These are phyloP conservation scores for Pseudogymnoascus verrucosus DNA, from an alignment of 2,329 filamentous ascomycete genomes.

Conservation along the genomic window DNA sequence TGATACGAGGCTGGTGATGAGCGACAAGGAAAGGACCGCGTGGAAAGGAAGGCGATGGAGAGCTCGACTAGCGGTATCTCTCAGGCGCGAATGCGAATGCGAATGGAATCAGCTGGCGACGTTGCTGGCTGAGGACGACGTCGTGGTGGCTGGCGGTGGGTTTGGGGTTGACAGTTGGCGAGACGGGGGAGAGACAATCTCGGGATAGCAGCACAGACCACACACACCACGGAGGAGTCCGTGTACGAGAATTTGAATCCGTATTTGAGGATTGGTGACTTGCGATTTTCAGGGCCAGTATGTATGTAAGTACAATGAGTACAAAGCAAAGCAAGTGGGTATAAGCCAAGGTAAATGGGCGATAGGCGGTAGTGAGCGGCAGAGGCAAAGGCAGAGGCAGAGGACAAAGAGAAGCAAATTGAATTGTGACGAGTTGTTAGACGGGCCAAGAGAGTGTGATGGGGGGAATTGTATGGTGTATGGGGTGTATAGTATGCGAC, in stretches of 20 bases:
- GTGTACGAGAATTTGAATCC: slow-evolving; percentile 3
- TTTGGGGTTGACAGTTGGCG: slow-evolving; percentile 3
- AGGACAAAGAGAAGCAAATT: slow-evolving; percentile 2
- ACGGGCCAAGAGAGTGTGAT: slow-evolving; percentile 1
- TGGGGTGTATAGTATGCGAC: background rate
- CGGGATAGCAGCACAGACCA: slow-evolving; percentile 7
- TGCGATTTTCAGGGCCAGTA: background rate
- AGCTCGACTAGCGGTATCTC: slow-evolving; percentile 7
- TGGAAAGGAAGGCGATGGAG: background rate
- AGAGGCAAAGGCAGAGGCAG: background rate
- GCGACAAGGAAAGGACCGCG: background rate
- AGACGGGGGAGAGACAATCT: slow-evolving; percentile 6
- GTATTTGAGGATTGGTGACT: background rate
- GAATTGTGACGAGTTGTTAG: background rate
- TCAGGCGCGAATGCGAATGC: background rate
- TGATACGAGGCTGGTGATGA: background rate
- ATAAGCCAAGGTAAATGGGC: background rate
- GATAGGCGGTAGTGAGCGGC: background rate
- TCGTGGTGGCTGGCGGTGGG: slow-evolving; percentile 4
- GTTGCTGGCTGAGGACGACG: background rate
- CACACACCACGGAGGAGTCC: slow-evolving; percentile 3
- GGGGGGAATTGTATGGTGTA: background rate
- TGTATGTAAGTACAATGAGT: background rate
- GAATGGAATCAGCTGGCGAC: background rate
- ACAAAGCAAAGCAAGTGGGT: background rate